phyloP scores from a whole-genome alignment of 129 eudicot species.

The Erigeron canadensis region DNA sequence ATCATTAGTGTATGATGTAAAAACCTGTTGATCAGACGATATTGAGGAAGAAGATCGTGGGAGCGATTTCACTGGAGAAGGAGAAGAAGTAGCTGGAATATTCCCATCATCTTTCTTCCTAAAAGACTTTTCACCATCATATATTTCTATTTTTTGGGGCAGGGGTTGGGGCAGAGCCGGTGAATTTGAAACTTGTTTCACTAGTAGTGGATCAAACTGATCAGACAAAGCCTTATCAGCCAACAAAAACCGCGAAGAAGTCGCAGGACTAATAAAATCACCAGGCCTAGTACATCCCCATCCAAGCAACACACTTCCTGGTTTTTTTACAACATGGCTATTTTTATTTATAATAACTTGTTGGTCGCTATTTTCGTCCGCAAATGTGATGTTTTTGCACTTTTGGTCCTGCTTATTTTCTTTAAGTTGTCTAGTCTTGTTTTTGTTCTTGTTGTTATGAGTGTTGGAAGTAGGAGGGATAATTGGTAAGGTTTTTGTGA shows the following conservation, averaged over 20 bases:
- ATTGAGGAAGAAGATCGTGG: conserved; percentile 35
- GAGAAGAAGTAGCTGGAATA: conserved; percentile 20
- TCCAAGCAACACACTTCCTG: conserved; percentile 31
- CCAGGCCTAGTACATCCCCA: conserved; percentile 38
- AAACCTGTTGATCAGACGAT: conserved; percentile 49
- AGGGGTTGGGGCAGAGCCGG: not conserved
- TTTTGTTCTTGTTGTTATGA: conserved; percentile 9
- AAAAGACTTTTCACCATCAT: not conserved
- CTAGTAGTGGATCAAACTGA: conserved; percentile 41
- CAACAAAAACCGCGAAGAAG: conserved; percentile 76
- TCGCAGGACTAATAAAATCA: conserved; percentile 62
- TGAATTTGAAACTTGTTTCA: conserved; percentile 34
- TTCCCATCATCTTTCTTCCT: conserved; percentile 1
- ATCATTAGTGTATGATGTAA: too few relatives aligned
- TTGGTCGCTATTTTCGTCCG: conserved; percentile 20
- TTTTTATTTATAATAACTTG: conserved; percentile 13
- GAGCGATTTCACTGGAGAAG: conserved; percentile 32
- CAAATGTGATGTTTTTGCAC: conserved; percentile 19
- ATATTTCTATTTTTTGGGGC: conserved; percentile 6
- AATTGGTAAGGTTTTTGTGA: conserved; percentile 12
- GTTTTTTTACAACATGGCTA: conserved; percentile 2
- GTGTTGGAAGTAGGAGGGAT: conserved; percentile 25
- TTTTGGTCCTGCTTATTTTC: conserved; percentile 9
- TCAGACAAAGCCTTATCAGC: conserved; percentile 37
- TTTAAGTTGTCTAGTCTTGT: conserved; percentile 16